phyloP scores from a whole-genome alignment of 2,329 filamentous ascomycete species.

The Fusarium longipes region DNA sequence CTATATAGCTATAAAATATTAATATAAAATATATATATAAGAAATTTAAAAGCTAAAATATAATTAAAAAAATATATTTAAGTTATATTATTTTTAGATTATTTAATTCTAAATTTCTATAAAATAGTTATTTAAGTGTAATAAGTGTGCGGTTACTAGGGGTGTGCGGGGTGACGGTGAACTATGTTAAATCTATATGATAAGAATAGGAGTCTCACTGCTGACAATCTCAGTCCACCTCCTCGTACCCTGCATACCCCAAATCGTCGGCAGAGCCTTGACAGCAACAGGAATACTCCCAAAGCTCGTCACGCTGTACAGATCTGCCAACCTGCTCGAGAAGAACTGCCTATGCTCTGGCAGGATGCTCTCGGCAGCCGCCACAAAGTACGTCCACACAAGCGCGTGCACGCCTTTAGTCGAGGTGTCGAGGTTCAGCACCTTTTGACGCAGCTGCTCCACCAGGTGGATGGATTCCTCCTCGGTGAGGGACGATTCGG shows the following conservation, averaged over 20 bases:
- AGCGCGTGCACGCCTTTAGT: slow-evolving; percentile 52
- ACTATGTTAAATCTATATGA: slow-evolving; percentile 47
- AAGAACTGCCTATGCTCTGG: slow-evolving; percentile 53
- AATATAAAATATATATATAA: no score
- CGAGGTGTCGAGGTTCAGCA: slow-evolving; percentile 43
- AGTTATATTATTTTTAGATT: no score
- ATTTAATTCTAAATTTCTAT: no score
- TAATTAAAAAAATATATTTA: no score
- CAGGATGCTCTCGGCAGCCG: slow-evolving; percentile 52
- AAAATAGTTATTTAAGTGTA: no score
- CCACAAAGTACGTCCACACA: slow-evolving; percentile 56
- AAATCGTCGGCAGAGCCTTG: slow-evolving; percentile 50
- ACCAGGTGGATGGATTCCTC: slow-evolving; percentile 46
- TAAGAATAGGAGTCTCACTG: slow-evolving; percentile 45
- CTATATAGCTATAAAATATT: no score
- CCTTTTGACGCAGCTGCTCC: slow-evolving; percentile 48
- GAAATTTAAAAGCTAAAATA: no score
- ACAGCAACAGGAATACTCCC: slow-evolving; percentile 54
- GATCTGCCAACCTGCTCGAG: slow-evolving; percentile 41
- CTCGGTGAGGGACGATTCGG: slow-evolving; percentile 28
- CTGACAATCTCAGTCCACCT: slow-evolving; percentile 49
- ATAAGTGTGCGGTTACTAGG: no score
- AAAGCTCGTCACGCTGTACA: slow-evolving; percentile 52
- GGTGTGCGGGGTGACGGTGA: no score
- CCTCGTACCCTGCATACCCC: slow-evolving; percentile 43